Evolutionary conservation across 169 alveolate genomes (phyloP), one percentile per base, ranked within the genome.

Genomic region (Eimeria brunetti): DNA sequence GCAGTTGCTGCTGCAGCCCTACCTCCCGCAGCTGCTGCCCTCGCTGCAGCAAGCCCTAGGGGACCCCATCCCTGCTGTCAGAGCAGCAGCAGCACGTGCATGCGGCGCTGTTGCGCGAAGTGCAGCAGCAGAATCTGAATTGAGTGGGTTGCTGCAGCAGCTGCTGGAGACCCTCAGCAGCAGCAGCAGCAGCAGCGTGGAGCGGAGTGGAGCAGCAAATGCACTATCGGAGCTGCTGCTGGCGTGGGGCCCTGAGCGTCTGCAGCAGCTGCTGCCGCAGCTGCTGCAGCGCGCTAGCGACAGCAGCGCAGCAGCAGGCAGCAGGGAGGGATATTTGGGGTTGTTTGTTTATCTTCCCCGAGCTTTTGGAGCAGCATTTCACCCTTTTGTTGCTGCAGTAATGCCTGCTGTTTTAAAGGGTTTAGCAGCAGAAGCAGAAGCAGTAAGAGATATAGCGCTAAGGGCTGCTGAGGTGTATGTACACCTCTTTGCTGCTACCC

Each of bases 281-380:
- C 27, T 94, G 36, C 88, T 94, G 53, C 71, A 88, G 81, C 58
- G 80, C 9, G 92, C 95, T 12, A 38, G 88, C 1, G 73, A 33
- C 46, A n/a, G 33, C n/a, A 30, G 18, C 24, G 71, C 81, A 14
- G 73, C 95, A 20, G 67, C 96, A 27, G 94, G 67, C 33, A 76
- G 88, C 22, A 30, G 96, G 41, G 97, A 96, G 81, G 98, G 98
- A 24, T 97, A 94, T 96, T 73, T 97, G 41, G 98, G 98, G 0
- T 81, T 97, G 51, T 97, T 97, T 76, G 97, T 96, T 30, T 97
- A 86, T 81, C 73, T 97, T 58, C 98, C 98, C 3, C 88, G 67
- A 8, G 94, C 97, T 18, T 96, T 97, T 96, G 96, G 96, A 5
- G 24, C 36, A 16, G 81, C n/a, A 0, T 56, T 94, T 67, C 94